These are phyloP conservation scores for Lachnellula occidentalis DNA, from an alignment of 2,329 filamentous ascomycete genomes.

Conservation along the genomic window DNA sequence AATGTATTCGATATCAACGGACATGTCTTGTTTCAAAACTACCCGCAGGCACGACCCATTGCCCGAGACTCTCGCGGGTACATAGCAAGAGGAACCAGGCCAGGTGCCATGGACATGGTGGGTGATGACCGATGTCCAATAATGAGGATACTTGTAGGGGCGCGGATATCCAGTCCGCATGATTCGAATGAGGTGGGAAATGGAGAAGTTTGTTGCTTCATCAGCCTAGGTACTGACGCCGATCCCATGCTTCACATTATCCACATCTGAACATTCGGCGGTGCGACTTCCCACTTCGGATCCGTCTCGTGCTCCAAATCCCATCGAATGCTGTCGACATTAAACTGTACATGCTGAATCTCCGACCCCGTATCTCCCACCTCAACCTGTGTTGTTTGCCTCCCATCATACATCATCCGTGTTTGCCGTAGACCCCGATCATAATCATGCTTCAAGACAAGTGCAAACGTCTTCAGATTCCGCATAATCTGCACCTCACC, in stretches of 20 bases:
- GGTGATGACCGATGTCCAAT: no score
- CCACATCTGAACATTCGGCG: constrained; percentile 25
- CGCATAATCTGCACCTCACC: constrained; percentile 21
- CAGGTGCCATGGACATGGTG: no score
- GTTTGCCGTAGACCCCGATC: constrained; percentile 5
- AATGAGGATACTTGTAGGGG: no score
- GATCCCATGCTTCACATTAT: constrained; percentile 14
- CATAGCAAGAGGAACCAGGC: no score
- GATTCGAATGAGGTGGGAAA: not conserved
- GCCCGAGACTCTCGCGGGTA: no score
- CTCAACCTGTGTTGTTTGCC: constrained; percentile 7
- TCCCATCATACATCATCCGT: constrained; percentile 7
- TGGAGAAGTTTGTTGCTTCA: not conserved
- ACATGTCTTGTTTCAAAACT: no score
- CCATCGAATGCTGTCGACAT: constrained; percentile 18
- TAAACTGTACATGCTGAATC: constrained; percentile 20
- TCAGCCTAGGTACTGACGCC: not conserved
- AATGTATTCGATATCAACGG: no score
- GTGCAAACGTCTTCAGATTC: constrained; percentile 20
- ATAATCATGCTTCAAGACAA: constrained; percentile 21
- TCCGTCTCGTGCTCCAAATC: constrained; percentile 17
- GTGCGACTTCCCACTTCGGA: constrained; percentile 6
- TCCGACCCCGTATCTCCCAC: constrained; percentile 12
- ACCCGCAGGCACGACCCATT: no score
- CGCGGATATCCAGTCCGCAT: not conserved